These are phyloP conservation scores for Suhomyces xylopsoci DNA, from an alignment of 805 yeast genomes.

Conservation along the genomic window DNA sequence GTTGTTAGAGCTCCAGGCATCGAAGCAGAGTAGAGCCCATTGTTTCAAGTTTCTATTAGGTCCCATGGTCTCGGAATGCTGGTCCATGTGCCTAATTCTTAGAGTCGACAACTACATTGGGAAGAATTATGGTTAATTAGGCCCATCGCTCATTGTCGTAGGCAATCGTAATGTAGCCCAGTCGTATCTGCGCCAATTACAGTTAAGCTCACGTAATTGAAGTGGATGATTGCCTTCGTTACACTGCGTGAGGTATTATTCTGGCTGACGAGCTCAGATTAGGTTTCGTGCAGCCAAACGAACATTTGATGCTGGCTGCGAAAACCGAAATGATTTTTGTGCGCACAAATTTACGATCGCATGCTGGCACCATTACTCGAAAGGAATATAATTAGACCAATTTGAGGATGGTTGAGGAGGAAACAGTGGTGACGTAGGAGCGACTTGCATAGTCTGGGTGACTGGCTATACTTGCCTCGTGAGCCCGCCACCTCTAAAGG, in stretches of 20 bases:
- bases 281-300: background rate
- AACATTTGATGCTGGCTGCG: slow-evolving; percentile 10
- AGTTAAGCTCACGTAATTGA: background rate
- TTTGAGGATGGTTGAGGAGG: background rate
- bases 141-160: background rate
- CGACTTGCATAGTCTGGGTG: background rate
- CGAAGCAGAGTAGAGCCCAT: background rate
- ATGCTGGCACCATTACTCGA: background rate
- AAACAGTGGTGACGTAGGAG: background rate
- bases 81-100: background rate
- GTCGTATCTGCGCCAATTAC: background rate
- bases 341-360: background rate
- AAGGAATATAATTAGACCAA: background rate
- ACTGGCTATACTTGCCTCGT: background rate
- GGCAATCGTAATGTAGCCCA: background rate
- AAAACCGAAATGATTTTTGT: slow-evolving; percentile 6
- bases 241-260: background rate
- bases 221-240: background rate
- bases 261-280: background rate
- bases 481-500: background rate
- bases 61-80: background rate
- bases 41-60: background rate
- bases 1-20: background rate
- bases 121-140: background rate
- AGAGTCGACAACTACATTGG: background rate